These are phyloP conservation scores for Candida tammaniensis DNA, from an alignment of 805 yeast species.

Conservation along the genomic window DNA sequence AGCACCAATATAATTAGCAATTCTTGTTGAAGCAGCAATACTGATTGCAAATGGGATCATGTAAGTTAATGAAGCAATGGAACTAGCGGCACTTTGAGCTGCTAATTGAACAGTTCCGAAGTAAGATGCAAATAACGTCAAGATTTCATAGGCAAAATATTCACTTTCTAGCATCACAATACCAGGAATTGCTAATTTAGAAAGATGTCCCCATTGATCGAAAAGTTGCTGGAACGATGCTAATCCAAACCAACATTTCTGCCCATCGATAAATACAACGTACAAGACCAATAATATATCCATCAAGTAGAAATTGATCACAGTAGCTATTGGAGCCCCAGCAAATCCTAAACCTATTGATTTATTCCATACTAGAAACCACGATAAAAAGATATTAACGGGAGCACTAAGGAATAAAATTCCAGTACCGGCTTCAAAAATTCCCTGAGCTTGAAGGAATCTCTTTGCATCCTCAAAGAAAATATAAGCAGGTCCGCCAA, in stretches of 20 bases:
- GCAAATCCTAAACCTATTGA: constrained; percentile 38
- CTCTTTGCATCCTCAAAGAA: constrained; percentile 41
- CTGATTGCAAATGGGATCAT: constrained; percentile 47
- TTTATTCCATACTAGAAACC: constrained; percentile 42
- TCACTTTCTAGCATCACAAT: constrained; percentile 45
- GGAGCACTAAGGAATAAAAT: constrained; percentile 42
- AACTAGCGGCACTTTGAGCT: constrained; percentile 50
- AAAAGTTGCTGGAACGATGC: constrained; percentile 35
- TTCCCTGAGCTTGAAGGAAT: constrained; percentile 45
- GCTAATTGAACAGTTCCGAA: constrained; percentile 51
- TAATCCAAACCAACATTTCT: constrained; percentile 67
- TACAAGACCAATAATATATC: constrained; percentile 32
- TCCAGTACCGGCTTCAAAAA: constrained; percentile 47
- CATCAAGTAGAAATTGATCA: constrained; percentile 43
- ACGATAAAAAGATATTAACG: constrained; percentile 36
- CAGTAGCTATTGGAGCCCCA: constrained; percentile 45
- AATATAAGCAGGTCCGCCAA: constrained; percentile 44
- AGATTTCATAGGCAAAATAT: constrained; percentile 44
- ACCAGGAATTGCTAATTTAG: constrained; percentile 42
- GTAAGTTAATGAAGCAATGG: constrained; percentile 43
- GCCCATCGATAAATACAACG: constrained; percentile 55
- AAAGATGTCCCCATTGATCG: constrained; percentile 33
- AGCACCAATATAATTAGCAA: constrained; percentile 45
- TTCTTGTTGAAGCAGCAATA: constrained; percentile 43
- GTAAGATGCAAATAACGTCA: constrained; percentile 44